A percentile compares a stretch with the other conserved stretches of the same genome.
phyloP scores from a whole-genome alignment of 2,329 filamentous ascomycete species.

The Colletotrichum somersetense region DNA sequence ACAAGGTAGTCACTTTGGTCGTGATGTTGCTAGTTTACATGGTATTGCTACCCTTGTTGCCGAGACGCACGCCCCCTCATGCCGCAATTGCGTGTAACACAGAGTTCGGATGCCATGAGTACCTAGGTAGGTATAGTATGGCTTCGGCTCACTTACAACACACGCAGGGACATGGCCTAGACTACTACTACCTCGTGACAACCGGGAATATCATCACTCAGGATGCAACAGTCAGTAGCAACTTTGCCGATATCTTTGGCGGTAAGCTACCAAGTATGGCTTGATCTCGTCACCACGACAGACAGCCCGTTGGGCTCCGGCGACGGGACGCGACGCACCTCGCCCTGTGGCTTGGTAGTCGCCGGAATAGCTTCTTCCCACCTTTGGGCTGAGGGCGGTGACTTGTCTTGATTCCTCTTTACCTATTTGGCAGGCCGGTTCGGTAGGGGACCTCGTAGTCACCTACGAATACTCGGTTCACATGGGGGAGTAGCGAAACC shows the following conservation, averaged over 20 bases:
- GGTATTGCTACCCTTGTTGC: not conserved
- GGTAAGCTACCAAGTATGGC: not conserved
- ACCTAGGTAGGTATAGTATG: too few species aligned
- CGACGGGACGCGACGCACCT: constrained; percentile 11
- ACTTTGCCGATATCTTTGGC: not conserved
- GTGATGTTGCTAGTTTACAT: not conserved
- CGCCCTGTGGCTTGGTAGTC: constrained; percentile 27
- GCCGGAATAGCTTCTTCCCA: constrained; percentile 27
- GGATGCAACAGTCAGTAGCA: not conserved
- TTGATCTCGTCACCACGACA: not conserved
- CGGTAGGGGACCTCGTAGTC: not conserved
- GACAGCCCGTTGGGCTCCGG: not conserved
- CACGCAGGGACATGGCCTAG: not conserved
- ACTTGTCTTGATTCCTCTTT: constrained; percentile 24
- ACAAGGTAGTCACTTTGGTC: not conserved
- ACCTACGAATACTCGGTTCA: not conserved
- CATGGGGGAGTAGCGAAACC: not conserved
- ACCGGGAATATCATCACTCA: not conserved
- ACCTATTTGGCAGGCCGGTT: constrained; percentile 24
- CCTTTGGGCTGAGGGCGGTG: not conserved
- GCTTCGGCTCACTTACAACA: not conserved
- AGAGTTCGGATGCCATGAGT: constrained; percentile 2
- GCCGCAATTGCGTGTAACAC: not conserved
- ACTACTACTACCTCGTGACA: not conserved
- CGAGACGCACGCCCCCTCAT: not conserved